Conservation (phyloP, 306 rosid species). For the Carpinus viminea region DNA sequence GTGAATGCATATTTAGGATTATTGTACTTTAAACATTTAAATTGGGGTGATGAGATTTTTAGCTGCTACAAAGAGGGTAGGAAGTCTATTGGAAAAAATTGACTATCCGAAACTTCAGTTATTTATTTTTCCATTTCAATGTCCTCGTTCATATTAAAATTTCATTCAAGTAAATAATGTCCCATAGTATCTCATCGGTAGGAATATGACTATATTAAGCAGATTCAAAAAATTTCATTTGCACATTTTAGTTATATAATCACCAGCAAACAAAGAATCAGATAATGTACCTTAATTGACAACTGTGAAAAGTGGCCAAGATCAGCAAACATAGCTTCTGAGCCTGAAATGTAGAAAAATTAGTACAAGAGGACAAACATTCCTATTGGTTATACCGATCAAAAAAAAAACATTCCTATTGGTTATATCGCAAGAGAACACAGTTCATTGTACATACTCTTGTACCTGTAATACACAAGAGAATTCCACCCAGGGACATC, state of each 20-base stretch:
- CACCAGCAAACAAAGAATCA: constrained; percentile 11
- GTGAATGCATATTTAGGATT: background rate
- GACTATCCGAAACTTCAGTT: background rate
- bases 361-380: constrained; percentile 30
- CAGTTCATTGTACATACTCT: constrained; percentile 18
- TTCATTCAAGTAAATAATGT: background rate
- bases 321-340: constrained; percentile 98
- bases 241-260: background rate
- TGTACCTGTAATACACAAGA: constrained; percentile 87
- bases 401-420: constrained; percentile 7
- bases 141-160: background rate
- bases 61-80: background rate
- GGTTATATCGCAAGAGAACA: constrained; percentile 16
- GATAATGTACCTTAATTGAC: constrained; percentile 53
- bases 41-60: background rate
- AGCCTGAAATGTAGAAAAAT: constrained; percentile 53
- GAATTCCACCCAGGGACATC: constrained; percentile 95
- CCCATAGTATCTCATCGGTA: background rate
- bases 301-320: constrained; percentile 88
- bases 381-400: background rate
- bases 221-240: background rate
- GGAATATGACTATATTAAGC: background rate
- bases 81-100: background rate
- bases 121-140: background rate
- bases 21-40: background rate